phyloP scores from a whole-genome alignment of 192 early-diverging fungal genomes.

The Coemansia interrupta region DNA sequence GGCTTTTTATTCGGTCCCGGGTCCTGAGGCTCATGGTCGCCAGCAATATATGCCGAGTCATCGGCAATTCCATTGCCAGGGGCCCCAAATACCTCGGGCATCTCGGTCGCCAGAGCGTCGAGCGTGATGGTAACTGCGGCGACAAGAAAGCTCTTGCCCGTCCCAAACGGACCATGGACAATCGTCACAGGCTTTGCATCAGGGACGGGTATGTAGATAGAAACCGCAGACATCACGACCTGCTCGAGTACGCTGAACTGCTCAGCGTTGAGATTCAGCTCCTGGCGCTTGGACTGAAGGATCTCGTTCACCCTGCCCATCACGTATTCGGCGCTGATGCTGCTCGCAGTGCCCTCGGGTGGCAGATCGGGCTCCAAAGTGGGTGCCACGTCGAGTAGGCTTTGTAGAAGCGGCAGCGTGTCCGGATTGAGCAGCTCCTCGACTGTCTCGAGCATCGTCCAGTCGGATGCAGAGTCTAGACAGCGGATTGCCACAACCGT shows the following conservation, averaged over 20 bases:
- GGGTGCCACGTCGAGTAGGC: slow-evolving; percentile 15
- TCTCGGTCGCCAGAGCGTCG: slow-evolving; percentile 53
- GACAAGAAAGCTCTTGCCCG: slow-evolving; percentile 72
- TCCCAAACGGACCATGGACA: slow-evolving; percentile 61
- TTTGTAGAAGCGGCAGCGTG: slow-evolving; percentile 22
- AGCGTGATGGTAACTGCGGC: slow-evolving; percentile 62
- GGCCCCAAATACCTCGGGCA: slow-evolving; percentile 29
- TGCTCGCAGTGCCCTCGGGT: not conserved
- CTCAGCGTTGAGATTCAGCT: slow-evolving; percentile 29
- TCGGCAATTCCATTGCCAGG: not conserved
- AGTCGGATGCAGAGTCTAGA: slow-evolving; percentile 40
- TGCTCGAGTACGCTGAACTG: slow-evolving; percentile 23
- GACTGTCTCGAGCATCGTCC: slow-evolving; percentile 48
- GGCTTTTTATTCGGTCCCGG: slow-evolving; percentile 9
- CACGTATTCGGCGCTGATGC: not conserved
- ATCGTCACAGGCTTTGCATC: slow-evolving; percentile 26
- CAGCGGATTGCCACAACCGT: slow-evolving; percentile 38
- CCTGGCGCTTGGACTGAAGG: slow-evolving; percentile 10
- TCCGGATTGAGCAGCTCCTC: slow-evolving; percentile 24
- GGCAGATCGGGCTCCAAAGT: too few relatives aligned
- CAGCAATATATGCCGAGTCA: slow-evolving; percentile 10
- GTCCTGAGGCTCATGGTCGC: slow-evolving; percentile 23
- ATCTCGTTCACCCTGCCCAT: slow-evolving; percentile 6
- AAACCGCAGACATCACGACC: slow-evolving; percentile 32
- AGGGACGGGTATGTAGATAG: slow-evolving; percentile 27